Evolutionary conservation across 1,284 basidiomycete genomes (phyloP).

Genomic region (Marasmius fiardii): DNA sequence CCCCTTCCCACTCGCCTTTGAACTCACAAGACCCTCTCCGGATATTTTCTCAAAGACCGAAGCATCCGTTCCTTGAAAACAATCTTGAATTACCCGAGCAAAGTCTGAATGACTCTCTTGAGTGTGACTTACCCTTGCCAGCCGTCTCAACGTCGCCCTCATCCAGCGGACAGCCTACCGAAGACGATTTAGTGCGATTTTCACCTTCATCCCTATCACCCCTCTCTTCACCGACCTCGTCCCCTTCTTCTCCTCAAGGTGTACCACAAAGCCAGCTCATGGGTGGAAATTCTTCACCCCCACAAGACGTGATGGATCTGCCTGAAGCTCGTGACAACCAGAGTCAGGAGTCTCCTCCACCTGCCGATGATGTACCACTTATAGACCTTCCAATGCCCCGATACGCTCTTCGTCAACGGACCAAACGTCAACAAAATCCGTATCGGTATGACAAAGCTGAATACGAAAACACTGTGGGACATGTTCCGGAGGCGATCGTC

Average conservation of each 20-base stretch:
- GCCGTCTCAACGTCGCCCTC: not conserved
- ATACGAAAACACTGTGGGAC: not conserved
- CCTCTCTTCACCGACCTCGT: not conserved
- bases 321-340: not conserved
- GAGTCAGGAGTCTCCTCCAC: not conserved
- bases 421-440: not conserved
- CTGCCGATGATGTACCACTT: not conserved
- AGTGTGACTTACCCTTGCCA: not conserved
- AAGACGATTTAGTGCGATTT: not conserved
- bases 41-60: not conserved
- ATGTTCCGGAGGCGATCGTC: not conserved
- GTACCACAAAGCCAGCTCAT: not conserved
- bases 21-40: not conserved
- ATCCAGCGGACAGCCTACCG: not conserved
- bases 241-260: not conserved
- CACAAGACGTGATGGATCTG: too few species aligned
- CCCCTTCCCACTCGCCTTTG: not conserved
- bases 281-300: not conserved
- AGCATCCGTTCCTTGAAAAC: not conserved
- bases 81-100: not conserved
- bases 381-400: not conserved
- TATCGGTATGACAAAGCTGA: not conserved
- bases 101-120: not conserved
- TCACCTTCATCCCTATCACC: not conserved
- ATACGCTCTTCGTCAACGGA: not conserved